phyloP scores from a whole-genome alignment of 2,329 filamentous ascomycete genomes.

The Alternaria sp. region DNA sequence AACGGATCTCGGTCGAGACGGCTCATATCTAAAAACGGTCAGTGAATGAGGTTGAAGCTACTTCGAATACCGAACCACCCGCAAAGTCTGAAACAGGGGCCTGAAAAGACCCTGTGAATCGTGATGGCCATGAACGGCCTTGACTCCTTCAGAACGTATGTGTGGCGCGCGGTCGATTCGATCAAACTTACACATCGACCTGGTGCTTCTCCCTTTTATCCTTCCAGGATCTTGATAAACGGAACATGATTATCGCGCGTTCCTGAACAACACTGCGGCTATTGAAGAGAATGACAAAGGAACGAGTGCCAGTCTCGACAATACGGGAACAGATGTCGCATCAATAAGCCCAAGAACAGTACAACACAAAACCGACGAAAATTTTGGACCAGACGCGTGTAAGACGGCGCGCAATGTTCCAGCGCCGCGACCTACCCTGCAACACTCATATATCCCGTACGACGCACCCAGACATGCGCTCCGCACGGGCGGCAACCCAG shows the following conservation, averaged over 20 bases:
- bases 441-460: slow-evolving; percentile 13
- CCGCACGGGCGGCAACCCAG: slow-evolving; percentile 6
- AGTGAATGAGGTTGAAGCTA: neutral
- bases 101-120: neutral
- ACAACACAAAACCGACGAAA: neutral
- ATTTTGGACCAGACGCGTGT: neutral
- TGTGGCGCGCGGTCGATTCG: neutral
- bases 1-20: slow-evolving; percentile 10
- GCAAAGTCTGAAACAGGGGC: neutral
- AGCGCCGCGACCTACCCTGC: slow-evolving; percentile 11
- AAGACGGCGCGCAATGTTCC: slow-evolving; percentile 1
- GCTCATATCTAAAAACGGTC: slow-evolving; percentile 12
- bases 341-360: neutral
- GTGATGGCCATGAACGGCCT: neutral
- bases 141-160: neutral
- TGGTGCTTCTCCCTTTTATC: neutral
- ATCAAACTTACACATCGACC: slow-evolving; percentile 9
- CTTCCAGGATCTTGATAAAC: slow-evolving; percentile 7
- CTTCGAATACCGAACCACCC: neutral
- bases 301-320: neutral
- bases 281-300: neutral
- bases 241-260: slow-evolving; percentile 6
- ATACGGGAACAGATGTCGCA: neutral
- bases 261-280: neutral
- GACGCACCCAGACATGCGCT: neutral